Base-by-base conservation (phyloP, 2,329 filamentous ascomycete species). In the Pseudocercospora musae region DNA sequence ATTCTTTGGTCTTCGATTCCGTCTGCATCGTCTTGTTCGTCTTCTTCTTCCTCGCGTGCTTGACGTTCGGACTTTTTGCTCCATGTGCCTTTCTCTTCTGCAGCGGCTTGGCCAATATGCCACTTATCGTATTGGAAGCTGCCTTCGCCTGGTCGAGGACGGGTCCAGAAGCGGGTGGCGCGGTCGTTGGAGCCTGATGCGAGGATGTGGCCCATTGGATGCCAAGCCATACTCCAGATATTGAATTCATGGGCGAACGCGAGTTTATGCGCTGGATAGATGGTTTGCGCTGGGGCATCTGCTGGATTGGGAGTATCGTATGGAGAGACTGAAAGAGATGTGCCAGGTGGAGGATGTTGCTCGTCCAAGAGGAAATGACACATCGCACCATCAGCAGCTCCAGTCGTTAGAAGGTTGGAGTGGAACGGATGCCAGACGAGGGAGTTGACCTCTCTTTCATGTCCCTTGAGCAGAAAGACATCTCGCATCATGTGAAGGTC, bases 401-500 rank as follows among this genome's bases (percentile, higher is more conserved):
- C 95, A 0, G 94, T 97, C 58, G 90, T 95, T 33, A 99, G 85
- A 46, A 99, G 82, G 61, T 91, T 92, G 59, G 91, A 86, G 75
- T 98, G 95, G 57, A 96, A 86, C 0, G 95, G 95, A 77, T 99
- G 95, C 92, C 94, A 99, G 3, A 91, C 84, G 56, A 99, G 79
- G 0, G 92, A 96, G 11, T 92, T 94, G 63, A 99, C 91, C 68
- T 97, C 95, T 78, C 97, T 98, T 70, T 98, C 93, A 74, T 98
- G 93, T 7, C 95, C 95, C 69, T 94, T 90, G 21, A 99, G 85
- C 52, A 98, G 85, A 70, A 92, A 91, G 60, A 98, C 93, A 75
- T 99, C 95, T 66, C 95, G 90, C 95, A 99, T 98, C 90, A 96
- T 96, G 54, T 95, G 87, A 60, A 99, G 83, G 75, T 99, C 95